phyloP scores from a whole-genome alignment of 768 basidiomycete genomes.

The Leccinum incarnatum region DNA sequence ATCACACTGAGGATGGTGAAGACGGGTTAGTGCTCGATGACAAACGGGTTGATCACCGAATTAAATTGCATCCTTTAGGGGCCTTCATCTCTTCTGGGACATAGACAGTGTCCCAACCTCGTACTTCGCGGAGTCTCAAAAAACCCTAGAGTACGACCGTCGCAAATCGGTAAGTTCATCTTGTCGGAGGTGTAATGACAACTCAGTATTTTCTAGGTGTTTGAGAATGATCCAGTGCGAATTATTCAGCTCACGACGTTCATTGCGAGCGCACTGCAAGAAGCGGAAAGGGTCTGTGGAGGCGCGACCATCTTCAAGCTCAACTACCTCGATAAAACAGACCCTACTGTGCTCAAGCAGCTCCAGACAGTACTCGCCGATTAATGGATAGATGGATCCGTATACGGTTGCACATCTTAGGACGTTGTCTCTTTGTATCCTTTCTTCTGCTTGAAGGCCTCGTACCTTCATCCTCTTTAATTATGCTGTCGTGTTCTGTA shows the following conservation, averaged over 20 bases:
- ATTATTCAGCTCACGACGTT: conserved; percentile 59
- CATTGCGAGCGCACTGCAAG: conserved; percentile 55
- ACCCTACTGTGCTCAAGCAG: conserved; percentile 72
- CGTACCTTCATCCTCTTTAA: conserved; percentile 1
- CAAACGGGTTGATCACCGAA: neutral
- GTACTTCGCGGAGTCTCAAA: conserved; percentile 63
- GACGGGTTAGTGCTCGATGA: conserved; percentile 28
- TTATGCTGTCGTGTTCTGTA: conserved; percentile 4
- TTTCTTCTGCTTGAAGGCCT: neutral
- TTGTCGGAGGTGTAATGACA: conserved; percentile 1
- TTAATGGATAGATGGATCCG: neutral
- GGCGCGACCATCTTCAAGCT: conserved; percentile 60
- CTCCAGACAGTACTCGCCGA: conserved; percentile 50
- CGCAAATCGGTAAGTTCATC: conserved; percentile 57
- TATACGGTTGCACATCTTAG: neutral
- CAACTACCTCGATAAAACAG: conserved; percentile 60
- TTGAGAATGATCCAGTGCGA: conserved; percentile 70
- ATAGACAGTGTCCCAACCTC: conserved; percentile 52
- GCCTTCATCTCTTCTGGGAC: conserved; percentile 69
- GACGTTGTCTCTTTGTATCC: neutral
- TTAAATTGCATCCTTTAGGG: conserved; percentile 13
- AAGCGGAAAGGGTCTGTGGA: conserved; percentile 59
- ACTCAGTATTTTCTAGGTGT: conserved; percentile 48
- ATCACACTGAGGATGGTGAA: conserved; percentile 34
- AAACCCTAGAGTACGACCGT: conserved; percentile 73